phyloP scores from a whole-genome alignment of 768 basidiomycete genomes.

The Leccinum boreale region DNA sequence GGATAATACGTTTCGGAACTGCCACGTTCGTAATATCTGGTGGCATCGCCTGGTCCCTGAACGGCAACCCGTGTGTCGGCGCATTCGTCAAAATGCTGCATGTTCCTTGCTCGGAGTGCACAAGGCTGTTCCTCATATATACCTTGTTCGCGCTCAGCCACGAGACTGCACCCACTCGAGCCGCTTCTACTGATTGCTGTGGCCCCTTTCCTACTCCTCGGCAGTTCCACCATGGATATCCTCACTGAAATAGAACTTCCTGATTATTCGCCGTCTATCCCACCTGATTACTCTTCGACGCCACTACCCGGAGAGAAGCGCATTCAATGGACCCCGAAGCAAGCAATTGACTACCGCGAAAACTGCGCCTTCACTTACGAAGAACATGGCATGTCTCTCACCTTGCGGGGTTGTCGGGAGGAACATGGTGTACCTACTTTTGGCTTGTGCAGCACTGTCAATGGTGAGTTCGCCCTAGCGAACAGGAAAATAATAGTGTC shows the following conservation, averaged over 20 bases:
- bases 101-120: background rate
- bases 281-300: slow-evolving; percentile 57
- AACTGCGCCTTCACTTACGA: slow-evolving; percentile 30
- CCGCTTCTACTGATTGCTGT: background rate
- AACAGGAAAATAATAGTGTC: slow-evolving; percentile 27
- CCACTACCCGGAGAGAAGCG: slow-evolving; percentile 50
- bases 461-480: slow-evolving; percentile 27
- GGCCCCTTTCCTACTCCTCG: background rate
- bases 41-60: slow-evolving; percentile 18
- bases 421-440: slow-evolving; percentile 28
- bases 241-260: slow-evolving; percentile 34
- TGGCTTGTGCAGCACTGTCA: slow-evolving; percentile 28
- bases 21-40: slow-evolving; percentile 7
- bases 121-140: slow-evolving; percentile 22
- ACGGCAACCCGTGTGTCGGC: slow-evolving; percentile 5
- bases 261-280: slow-evolving; percentile 50
- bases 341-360: slow-evolving; percentile 7
- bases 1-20: slow-evolving; percentile 6
- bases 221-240: slow-evolving; percentile 12
- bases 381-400: slow-evolving; percentile 30
- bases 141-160: slow-evolving; percentile 4
- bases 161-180: background rate
- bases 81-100: slow-evolving; percentile 6
- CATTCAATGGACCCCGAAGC: slow-evolving; percentile 45
- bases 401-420: slow-evolving; percentile 30